Conservation (phyloP, 139 green algal genomes). For the Marvania coccoides region DNA sequence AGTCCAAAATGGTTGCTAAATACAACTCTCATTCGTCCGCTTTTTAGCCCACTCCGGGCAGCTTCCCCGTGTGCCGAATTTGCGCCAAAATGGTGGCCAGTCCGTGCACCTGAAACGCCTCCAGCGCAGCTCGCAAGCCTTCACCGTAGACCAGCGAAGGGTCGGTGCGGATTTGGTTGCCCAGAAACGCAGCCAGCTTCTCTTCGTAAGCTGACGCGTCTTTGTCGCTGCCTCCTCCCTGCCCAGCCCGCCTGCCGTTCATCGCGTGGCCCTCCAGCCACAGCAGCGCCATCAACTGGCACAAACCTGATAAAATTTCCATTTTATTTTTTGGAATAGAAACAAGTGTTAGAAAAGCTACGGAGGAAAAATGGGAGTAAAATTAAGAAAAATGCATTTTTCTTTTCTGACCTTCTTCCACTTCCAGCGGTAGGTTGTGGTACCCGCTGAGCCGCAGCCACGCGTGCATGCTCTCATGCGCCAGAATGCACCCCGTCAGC, state of each 20-base stretch:
- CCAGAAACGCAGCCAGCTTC: conserved; percentile 58
- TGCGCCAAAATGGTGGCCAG: conserved; percentile 41
- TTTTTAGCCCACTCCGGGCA: no score
- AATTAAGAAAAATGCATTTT: no score
- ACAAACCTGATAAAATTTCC: no score
- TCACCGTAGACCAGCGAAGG: conserved; percentile 75
- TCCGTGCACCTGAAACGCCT: conserved; percentile 58
- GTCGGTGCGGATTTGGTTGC: conserved; percentile 78
- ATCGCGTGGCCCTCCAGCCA: conserved; percentile 74
- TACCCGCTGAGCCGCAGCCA: conserved; percentile 69
- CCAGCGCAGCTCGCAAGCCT: conserved; percentile 70
- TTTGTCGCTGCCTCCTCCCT: not conserved
- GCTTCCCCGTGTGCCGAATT: conserved; percentile 20
- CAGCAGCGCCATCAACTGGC: conserved; percentile 83
- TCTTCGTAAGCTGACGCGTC: conserved; percentile 32
- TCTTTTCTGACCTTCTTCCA: conserved; percentile 89
- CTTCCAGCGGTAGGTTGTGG: conserved; percentile 42
- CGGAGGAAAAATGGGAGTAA: no score
- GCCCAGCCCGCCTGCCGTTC: not conserved
- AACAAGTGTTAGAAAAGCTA: no score
- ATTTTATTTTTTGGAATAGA: no score
- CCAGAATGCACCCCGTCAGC: conserved; percentile 75
- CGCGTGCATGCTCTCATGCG: conserved; percentile 90
- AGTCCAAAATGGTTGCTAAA: no score
- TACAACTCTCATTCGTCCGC: no score